Evolutionary conservation across 2,329 filamentous ascomycete genomes (phyloP), one percentile per base, ranked within the genome.

Genomic region (Dactylellina haptotyla): DNA sequence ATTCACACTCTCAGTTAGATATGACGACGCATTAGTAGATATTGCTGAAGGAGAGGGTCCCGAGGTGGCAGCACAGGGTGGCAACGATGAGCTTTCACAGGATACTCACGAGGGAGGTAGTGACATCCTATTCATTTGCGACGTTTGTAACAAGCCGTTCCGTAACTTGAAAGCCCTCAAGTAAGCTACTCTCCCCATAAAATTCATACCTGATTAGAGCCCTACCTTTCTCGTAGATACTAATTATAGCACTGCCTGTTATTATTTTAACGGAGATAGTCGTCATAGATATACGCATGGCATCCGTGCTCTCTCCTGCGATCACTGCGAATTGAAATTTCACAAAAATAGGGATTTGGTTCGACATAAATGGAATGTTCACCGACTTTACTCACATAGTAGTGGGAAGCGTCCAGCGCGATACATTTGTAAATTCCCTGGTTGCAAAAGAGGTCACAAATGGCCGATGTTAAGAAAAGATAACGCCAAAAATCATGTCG

Each of bases 401-500:
- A 20, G 46, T 6, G n/a, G n/a, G n/a, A n/a, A n/a, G n/a, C n/a
- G n/a, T 10, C 37, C 26, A 58, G 10, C 6, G 20, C 18, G 26
- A 25, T 63, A 50, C n/a, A 43, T 63, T 50, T 71, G 66, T 34
- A 58, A 45, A 43, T 25, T 58, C 1, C 34, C 51, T 5, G 32
- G 25, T 2, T 64, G 66, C 9, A 3, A 1, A 14, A 14, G 66
- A 39, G 43, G 9, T 6, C 9, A 2, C 6, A 28, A 23, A 3
- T 2, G 16, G 16, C 66, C 66, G 5, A 45, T 71, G 37, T 41
- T 32, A 6, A 34, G 66, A n/a, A 64, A 32, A 23, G 58, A 71
- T 48, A 71, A 71, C 18, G 66, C 58, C 2, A 48, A 32, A 18
- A 50, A 71, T 5, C 66, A 71, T 39, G 34, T 71, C 48, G 30